Conservation (phyloP, 495 filamentous ascomycete species). For the Chaetomium fimeti region DNA sequence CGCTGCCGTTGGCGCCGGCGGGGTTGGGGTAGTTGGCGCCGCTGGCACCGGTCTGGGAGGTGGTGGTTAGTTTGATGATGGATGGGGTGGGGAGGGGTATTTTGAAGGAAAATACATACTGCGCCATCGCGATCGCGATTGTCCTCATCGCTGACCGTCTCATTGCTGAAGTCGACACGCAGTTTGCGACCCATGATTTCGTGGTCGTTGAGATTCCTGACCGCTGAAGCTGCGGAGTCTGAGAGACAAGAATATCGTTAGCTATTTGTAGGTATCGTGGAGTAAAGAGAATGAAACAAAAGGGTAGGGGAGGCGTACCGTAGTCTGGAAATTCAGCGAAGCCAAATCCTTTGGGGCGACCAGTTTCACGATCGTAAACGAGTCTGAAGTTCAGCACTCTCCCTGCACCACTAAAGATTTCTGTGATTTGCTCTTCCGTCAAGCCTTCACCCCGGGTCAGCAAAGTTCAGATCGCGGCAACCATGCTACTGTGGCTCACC, state of each 20-base stretch:
- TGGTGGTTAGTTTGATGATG: background rate
- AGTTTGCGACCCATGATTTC: constrained; percentile 95
- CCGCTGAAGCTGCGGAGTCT: constrained; percentile 90
- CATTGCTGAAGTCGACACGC: constrained; percentile 91
- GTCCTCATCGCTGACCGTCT: constrained; percentile 74
- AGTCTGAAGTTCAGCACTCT: constrained; percentile 89
- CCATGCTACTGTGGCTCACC: constrained; percentile 36
- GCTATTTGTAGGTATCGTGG: background rate
- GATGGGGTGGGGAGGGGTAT: background rate
- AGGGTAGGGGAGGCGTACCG: constrained; percentile 36
- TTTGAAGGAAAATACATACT: constrained; percentile 21
- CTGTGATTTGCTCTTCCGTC: constrained; percentile 89
- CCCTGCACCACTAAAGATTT: constrained; percentile 84
- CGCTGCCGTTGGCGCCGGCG: constrained; percentile 18
- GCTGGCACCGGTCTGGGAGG: background rate
- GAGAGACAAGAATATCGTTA: constrained; percentile 18
- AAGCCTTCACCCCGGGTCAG: constrained; percentile 55
- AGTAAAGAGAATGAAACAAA: background rate
- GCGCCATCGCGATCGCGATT: constrained; percentile 34
- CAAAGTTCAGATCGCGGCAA: background rate
- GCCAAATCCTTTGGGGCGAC: constrained; percentile 92
- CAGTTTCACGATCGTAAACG: constrained; percentile 94
- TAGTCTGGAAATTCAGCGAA: constrained; percentile 90
- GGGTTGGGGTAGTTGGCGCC: constrained; percentile 20
- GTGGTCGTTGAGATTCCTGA: constrained; percentile 93